phyloP scores from a whole-genome alignment of 495 filamentous ascomycete genomes.

The Penicillium cataractarum region DNA sequence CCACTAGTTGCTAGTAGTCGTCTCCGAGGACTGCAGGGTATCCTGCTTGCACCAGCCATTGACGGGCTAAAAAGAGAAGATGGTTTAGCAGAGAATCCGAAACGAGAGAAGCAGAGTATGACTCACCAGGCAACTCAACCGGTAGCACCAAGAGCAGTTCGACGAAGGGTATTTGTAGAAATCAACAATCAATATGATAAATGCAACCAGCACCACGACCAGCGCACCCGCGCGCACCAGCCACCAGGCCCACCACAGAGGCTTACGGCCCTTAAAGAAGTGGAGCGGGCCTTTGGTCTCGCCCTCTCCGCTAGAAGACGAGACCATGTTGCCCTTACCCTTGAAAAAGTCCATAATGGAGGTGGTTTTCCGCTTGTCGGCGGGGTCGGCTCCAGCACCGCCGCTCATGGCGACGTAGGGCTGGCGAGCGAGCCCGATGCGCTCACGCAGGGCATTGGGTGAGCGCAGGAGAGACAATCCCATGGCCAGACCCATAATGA shows the following conservation, averaged over 20 bases:
- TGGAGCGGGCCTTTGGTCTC: slow-evolving; percentile 65
- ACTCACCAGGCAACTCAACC: slow-evolving; percentile 89
- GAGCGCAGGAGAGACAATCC: slow-evolving; percentile 88
- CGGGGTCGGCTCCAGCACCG: slow-evolving; percentile 29
- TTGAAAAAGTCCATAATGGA: slow-evolving; percentile 43
- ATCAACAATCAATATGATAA: slow-evolving; percentile 83
- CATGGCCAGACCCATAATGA: slow-evolving; percentile 86
- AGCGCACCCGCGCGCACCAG: slow-evolving; percentile 79
- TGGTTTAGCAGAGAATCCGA: slow-evolving; percentile 29
- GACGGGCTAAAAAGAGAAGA: slow-evolving; percentile 55
- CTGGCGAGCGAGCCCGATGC: slow-evolving; percentile 67
- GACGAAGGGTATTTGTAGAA: slow-evolving; percentile 80
- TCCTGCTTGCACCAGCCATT: slow-evolving; percentile 80
- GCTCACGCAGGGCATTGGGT: slow-evolving; percentile 74
- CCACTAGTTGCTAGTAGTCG: slow-evolving; percentile 15
- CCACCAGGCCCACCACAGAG: slow-evolving; percentile 98
- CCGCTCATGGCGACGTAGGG: slow-evolving; percentile 66
- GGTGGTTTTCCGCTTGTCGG: slow-evolving; percentile 34
- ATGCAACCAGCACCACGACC: slow-evolving; percentile 74
- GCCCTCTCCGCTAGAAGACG: slow-evolving; percentile 22
- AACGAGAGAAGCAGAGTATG: background rate
- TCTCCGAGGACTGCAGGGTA: slow-evolving; percentile 40
- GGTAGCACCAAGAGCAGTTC: slow-evolving; percentile 88
- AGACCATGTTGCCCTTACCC: slow-evolving; percentile 34
- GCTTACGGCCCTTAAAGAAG: slow-evolving; percentile 91